These are phyloP conservation scores for Mycocentrospora acerina DNA, from an alignment of 2,329 filamentous ascomycete genomes.

Conservation along the genomic window DNA sequence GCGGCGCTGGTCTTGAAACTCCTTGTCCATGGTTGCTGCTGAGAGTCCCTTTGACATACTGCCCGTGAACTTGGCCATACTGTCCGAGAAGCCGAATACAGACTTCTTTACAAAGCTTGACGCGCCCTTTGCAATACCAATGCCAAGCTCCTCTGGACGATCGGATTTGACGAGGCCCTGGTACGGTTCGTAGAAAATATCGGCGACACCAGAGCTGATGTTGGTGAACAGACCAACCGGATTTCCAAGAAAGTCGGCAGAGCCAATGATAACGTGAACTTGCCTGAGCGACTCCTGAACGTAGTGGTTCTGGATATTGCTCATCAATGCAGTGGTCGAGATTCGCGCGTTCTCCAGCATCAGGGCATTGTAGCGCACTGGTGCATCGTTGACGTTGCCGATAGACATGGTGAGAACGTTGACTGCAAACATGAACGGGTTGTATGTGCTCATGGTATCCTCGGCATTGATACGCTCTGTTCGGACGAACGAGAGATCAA, in stretches of 20 bases:
- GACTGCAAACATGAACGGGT: slow-evolving; percentile 97
- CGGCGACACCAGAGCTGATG: slow-evolving; percentile 92
- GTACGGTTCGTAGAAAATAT: slow-evolving; percentile 99
- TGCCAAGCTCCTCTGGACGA: slow-evolving; percentile 87
- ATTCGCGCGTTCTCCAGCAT: slow-evolving; percentile 95
- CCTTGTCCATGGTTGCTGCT: slow-evolving; percentile 94
- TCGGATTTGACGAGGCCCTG: slow-evolving; percentile 97
- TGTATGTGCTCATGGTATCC: slow-evolving; percentile 82
- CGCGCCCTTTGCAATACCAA: slow-evolving; percentile 94
- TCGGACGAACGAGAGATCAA: slow-evolving; percentile 94
- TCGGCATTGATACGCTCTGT: slow-evolving; percentile 96
- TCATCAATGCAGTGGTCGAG: slow-evolving; percentile 77
- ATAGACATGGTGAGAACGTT: slow-evolving; percentile 99
- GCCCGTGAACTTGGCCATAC: slow-evolving; percentile 95
- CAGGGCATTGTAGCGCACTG: slow-evolving; percentile 87
- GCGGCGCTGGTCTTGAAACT: slow-evolving; percentile 93
- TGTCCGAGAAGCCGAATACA: slow-evolving; percentile 95
- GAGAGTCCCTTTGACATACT: slow-evolving; percentile 96
- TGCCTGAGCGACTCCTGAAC: slow-evolving; percentile 95
- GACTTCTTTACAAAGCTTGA: slow-evolving; percentile 98
- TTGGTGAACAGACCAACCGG: slow-evolving; percentile 98
- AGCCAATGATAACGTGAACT: slow-evolving; percentile 95
- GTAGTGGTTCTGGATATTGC: slow-evolving; percentile 91
- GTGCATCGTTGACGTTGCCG: slow-evolving; percentile 97
- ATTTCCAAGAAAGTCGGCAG: slow-evolving; percentile 95